Evolutionary conservation across 2,329 filamentous ascomycete genomes (phyloP).

Genomic region (Botrytis porri): DNA sequence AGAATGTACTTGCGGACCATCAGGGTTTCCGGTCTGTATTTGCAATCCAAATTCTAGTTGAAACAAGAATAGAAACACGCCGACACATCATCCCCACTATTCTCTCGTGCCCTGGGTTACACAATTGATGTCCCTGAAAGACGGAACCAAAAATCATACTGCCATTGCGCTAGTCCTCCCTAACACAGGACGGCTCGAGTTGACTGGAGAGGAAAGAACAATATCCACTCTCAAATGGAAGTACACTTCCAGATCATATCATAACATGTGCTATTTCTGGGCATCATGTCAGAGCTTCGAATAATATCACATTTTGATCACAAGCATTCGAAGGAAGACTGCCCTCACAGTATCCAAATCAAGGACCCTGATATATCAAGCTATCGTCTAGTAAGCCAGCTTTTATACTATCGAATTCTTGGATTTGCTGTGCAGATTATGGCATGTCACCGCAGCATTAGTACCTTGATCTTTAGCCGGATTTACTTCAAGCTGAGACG

Average conservation of each 20-base stretch:
- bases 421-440: not conserved
- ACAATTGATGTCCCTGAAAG: not conserved
- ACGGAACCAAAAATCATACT: not conserved
- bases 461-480: not conserved
- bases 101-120: not conserved
- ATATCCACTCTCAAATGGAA: not conserved
- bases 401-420: not conserved
- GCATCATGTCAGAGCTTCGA: not conserved
- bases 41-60: not conserved
- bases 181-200: not conserved
- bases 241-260: not conserved
- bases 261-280: not conserved
- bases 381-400: not conserved
- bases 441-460: not conserved
- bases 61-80: not conserved
- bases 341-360: not conserved
- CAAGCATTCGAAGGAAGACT: not conserved
- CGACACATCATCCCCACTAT: not conserved
- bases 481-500: not conserved
- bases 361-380: not conserved
- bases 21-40: not conserved
- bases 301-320: not conserved
- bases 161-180: not conserved
- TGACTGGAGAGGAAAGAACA: not conserved
- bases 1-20: not conserved